Base-by-base conservation (phyloP, 805 yeast genomes). In the Ogataea pilisensis region DNA sequence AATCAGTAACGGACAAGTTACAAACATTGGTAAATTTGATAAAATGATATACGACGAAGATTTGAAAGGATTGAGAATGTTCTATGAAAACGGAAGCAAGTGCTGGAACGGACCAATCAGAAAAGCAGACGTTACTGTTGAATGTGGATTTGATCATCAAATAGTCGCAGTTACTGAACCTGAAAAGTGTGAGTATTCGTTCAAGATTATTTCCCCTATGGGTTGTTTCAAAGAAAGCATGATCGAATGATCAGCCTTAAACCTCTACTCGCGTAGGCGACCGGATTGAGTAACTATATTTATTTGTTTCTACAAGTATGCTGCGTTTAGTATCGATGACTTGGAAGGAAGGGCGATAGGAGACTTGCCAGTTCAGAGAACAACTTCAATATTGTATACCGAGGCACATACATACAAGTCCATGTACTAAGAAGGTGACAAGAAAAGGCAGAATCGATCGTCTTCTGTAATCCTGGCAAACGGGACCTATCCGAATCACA, bases 41-140 rank as follows among this genome's bases (percentile, higher is more conserved):
- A 26, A 42, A 5, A 31, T 48, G 19, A 37, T 34, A 8, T 38
- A 32, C 31, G 47, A 53, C 20, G 47, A 42, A 6, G 47, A 43
- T 3, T 39, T 39, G 2, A 35, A 40, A 12, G 33, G 38, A 11
- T 43, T 57, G 21, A 46, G 41, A 11, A 29, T 64, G 5, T 25
- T 40, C 7, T 93, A 70, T 56, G 66, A 61, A 4, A 56, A 68
- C 16, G 99, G 99, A 17, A 80, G 79, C 31, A 75, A 72, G 55
- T 93, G 99, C 63, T 91, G 98, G 96, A 86, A 89, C 58, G 99
- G 99, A 0, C 97, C 97, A 5, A 60, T 67, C 22, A 77, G 99
- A 60, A 74, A 82, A 26, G 90, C 87, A 1, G 64, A 60, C 8
- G 81, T 86, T 2, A 67, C 68, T 18, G 56, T 90, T 40, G 66